These are phyloP conservation scores for Epichloe amarillans DNA, from an alignment of 2,329 filamentous ascomycete species.

Conservation along the genomic window DNA sequence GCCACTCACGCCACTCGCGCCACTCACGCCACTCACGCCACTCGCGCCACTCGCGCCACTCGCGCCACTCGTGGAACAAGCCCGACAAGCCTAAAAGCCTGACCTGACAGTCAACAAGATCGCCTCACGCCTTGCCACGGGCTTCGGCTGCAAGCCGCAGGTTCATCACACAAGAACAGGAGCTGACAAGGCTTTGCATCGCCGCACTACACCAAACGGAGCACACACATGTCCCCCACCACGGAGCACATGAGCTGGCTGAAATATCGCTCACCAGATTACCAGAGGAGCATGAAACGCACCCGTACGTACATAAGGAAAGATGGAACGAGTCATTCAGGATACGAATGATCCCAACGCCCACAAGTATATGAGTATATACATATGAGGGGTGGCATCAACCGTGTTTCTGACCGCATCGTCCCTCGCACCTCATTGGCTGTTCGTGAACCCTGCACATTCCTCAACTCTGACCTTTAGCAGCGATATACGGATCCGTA, in stretches of 20 bases:
- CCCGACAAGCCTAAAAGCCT: background rate
- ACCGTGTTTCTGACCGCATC: constrained; percentile 2
- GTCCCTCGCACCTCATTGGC: background rate
- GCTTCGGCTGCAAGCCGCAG: background rate
- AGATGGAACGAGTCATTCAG: no score
- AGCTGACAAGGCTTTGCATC: constrained; percentile 5
- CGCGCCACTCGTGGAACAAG: no score
- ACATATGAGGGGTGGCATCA: background rate
- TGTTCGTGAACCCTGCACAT: background rate
- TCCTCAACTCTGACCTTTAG: background rate
- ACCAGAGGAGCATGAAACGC: background rate
- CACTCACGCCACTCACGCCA: no score
- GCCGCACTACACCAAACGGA: background rate
- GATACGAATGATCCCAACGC: no score
- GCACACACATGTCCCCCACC: constrained; percentile 1
- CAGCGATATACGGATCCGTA: background rate
- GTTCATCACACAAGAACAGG: background rate
- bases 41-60: no score
- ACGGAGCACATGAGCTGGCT: constrained; percentile 3
- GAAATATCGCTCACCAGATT: constrained; percentile 3
- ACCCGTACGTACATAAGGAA: no score
- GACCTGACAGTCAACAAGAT: background rate
- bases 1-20: no score
- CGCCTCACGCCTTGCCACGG: constrained; percentile 1
- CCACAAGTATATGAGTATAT: no score